These are phyloP conservation scores for Pseudogymnoascus sp. DNA, from an alignment of 2,329 filamentous ascomycete species.

Conservation along the genomic window DNA sequence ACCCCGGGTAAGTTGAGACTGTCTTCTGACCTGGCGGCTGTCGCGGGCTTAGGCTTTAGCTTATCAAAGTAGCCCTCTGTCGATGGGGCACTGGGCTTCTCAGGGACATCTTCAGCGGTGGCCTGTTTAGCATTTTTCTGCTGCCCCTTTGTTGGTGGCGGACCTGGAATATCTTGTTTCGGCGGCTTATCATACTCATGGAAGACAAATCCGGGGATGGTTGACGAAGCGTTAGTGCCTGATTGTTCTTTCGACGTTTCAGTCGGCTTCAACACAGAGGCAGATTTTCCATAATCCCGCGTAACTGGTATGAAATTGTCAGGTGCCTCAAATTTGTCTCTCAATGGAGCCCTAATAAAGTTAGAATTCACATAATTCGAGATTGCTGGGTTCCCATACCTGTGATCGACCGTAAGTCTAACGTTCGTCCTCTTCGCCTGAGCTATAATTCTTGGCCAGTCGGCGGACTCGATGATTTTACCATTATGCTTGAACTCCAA, in stretches of 20 bases:
- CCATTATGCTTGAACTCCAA: conserved; percentile 32
- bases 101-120: neutral
- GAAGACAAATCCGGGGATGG: neutral
- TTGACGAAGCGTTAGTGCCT: neutral
- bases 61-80: neutral
- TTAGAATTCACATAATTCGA: neutral
- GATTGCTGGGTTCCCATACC: conserved; percentile 13
- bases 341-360: neutral
- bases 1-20: neutral
- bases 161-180: neutral
- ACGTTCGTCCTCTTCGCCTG: conserved; percentile 17
- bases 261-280: neutral
- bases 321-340: conserved; percentile 10
- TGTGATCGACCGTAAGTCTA: conserved; percentile 18
- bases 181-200: neutral
- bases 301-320: conserved; percentile 1
- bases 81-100: neutral
- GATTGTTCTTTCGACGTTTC: neutral
- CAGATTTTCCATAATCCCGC: neutral
- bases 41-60: neutral
- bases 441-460: conserved; percentile 23
- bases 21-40: neutral
- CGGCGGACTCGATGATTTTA: conserved; percentile 21
- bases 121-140: neutral
- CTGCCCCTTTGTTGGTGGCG: neutral